Conservation (phyloP, 805 yeast genomes). For the Kuraishia piskuri region DNA sequence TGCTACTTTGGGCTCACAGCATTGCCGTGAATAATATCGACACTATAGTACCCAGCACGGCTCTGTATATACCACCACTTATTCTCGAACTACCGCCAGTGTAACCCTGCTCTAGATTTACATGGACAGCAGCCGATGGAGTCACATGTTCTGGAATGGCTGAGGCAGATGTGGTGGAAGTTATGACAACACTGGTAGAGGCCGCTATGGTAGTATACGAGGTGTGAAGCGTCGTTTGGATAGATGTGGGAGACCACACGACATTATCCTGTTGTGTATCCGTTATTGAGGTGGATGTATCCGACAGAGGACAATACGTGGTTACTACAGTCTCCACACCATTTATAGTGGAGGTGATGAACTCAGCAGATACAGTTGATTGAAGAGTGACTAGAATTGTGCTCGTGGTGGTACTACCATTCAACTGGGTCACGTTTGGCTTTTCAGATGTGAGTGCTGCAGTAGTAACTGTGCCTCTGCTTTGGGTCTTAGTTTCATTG, state of each 20-base stretch:
- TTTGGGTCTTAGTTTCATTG: no score
- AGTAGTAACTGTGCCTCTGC: no score
- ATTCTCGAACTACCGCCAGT: not conserved
- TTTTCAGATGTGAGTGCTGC: no score
- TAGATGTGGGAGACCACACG: not conserved
- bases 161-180: no score
- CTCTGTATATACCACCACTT: not conserved
- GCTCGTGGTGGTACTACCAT: not conserved
- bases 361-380: not conserved
- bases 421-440: no score
- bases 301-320: conserved; percentile 3
- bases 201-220: no score
- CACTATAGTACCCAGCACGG: not conserved
- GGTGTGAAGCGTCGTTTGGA: no score
- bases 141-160: no score
- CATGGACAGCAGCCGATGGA: not conserved
- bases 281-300: not conserved
- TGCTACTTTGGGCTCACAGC: not conserved
- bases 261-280: not conserved
- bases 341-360: not conserved
- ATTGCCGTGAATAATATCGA: not conserved
- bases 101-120: not conserved
- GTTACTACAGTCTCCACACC: not conserved
- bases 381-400: not conserved
- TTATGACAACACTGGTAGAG: no score